Conservation (phyloP, 768 basidiomycete genomes). For the Mycena metata region DNA sequence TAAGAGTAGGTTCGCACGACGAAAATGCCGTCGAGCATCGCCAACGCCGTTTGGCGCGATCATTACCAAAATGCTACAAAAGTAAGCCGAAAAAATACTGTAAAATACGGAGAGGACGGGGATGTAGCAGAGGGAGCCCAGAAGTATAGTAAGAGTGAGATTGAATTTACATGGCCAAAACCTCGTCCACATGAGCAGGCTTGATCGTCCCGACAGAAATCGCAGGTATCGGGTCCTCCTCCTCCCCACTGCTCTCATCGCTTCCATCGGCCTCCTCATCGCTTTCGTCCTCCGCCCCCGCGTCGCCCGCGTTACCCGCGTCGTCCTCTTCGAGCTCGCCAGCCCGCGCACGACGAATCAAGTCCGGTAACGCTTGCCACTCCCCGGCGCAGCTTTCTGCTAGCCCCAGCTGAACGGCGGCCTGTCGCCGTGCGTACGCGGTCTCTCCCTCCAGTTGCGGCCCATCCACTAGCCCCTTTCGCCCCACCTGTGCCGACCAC, state of each 20-base stretch:
- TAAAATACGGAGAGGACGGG: too few species aligned
- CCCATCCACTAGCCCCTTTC: neutral
- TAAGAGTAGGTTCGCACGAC: too few species aligned
- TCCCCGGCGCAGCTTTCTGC: neutral
- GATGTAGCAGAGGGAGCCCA: too few species aligned
- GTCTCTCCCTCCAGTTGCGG: neutral
- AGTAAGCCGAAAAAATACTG: too few species aligned
- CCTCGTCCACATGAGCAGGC: neutral
- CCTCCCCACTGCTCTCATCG: neutral
- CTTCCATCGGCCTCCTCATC: neutral
- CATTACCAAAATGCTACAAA: too few species aligned
- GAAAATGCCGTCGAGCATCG: too few species aligned
- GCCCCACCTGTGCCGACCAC: constrained; percentile 32
- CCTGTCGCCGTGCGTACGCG: neutral
- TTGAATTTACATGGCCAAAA: neutral
- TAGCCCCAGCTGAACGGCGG: neutral
- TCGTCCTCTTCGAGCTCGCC: neutral
- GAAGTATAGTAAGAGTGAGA: too few species aligned
- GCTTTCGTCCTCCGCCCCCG: neutral
- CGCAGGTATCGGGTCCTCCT: neutral
- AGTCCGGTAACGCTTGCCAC: neutral
- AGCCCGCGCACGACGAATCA: neutral
- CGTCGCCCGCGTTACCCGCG: neutral
- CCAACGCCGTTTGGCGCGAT: too few species aligned
- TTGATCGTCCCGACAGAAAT: neutral